Base-by-base conservation (phyloP, 306 rosid species). In the Cucumis hystrix region DNA sequence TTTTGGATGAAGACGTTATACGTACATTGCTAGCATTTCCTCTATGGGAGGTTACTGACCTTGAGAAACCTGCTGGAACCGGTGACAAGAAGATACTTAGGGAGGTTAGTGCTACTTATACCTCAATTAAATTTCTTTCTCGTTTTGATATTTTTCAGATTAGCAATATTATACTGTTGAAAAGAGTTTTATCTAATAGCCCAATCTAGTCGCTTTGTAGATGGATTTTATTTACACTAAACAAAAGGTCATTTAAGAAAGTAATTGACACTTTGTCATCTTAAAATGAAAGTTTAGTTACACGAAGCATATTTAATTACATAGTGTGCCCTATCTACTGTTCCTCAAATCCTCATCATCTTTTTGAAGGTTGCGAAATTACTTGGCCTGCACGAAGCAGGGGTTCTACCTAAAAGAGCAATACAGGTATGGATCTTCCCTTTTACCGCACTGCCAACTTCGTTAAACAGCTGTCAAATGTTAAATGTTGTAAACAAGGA, bases 81-180 rank as follows among this genome's bases (percentile, higher is more conserved):
- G 98, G 98, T 59, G 98, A 95, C 80, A 92, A 95, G 83, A 92
- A 83, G 92, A 90, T 95, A 78, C 88, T 95, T 20, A 89, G 98
- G 83, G 93, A 89, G 97, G 98, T 90, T 74, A 75, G 74, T 80
- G 79, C 68, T 71, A 33, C 37, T 61, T 69, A 54, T 64, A 21
- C 35, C 60, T 59, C 8, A 10, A 37, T 39, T 25, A 16, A 45
- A 49, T 71, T 49, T 75, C 5, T 20, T 57, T 40, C 20, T 75
- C 20, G 21, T 52, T 1, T 1, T 55, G 23, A 8, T 54, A 16
- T 54, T 37, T 20, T n/a, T 16, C 39, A 4, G 67, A 57, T 18
- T 45, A 3, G 14, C 59, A 43, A 70, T 49, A 70, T 43, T 23
- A 15, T 69, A 14, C 75, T 43, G 75, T 69, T 0, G 18, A 41